Percentiles rank a stretch among this genome's conserved stretches.
Evolutionary conservation across 2,329 filamentous ascomycete genomes (phyloP).

Genomic region (Chrysoporthe deuterocubensis): DNA sequence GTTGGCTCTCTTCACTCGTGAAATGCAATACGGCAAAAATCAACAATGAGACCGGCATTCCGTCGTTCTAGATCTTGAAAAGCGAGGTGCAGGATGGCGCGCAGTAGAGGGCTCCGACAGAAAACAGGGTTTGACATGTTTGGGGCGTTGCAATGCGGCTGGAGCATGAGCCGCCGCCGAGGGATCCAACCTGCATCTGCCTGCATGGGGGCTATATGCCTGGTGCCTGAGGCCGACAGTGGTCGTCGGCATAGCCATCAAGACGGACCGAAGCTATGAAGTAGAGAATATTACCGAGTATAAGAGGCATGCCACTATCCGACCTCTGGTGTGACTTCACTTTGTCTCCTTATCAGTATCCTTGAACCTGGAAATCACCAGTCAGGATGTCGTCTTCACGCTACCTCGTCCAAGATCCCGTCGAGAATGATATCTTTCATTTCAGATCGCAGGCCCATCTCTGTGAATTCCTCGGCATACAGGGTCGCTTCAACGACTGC

Average conservation of each 20-base stretch:
- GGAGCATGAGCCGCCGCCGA: not conserved
- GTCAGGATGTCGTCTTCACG: not conserved
- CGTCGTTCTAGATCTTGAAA: not conserved
- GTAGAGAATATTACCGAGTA: not conserved
- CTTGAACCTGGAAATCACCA: not conserved
- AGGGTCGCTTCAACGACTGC: not conserved
- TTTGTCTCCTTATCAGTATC: not conserved
- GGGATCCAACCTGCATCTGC: constrained; percentile 3
- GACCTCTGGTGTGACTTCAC: not conserved
- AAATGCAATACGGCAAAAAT: not conserved
- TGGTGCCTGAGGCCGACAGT: not conserved
- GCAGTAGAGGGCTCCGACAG: not conserved
- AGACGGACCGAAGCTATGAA: not conserved
- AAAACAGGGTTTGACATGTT: not conserved
- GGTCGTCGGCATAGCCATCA: not conserved
- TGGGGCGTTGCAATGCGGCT: not conserved
- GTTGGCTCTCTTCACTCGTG: not conserved
- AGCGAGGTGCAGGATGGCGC: not conserved
- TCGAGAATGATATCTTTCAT: constrained; percentile 5
- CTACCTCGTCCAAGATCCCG: not conserved
- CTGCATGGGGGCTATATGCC: not conserved
- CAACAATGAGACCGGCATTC: not conserved
- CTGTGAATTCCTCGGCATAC: not conserved
- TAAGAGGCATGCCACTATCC: not conserved
- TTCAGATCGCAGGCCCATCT: not conserved